These are phyloP conservation scores for Serendipita indica DNA, from an alignment of 768 basidiomycete genomes.

Conservation along the genomic window DNA sequence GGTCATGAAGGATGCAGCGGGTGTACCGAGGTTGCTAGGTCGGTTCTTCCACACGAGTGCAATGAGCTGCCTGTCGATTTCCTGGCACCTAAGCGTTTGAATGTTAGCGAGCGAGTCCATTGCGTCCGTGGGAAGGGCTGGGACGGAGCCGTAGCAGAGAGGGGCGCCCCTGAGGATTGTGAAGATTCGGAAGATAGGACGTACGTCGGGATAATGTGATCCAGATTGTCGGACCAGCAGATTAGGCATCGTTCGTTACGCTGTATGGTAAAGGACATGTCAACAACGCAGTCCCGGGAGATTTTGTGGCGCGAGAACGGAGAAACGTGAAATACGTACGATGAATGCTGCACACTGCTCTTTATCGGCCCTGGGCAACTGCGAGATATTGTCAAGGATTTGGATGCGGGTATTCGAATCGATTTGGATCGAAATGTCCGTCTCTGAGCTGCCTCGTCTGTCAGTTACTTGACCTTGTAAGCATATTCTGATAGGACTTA, in stretches of 20 bases:
- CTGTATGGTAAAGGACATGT: too few species aligned
- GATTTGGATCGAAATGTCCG: too few species aligned
- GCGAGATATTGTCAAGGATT: conserved; percentile 61
- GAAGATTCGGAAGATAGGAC: background rate
- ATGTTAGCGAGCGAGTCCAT: background rate
- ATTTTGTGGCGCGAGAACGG: background rate
- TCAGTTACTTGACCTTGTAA: too few species aligned
- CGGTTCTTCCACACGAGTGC: background rate
- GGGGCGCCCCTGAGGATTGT: background rate
- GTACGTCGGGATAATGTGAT: conserved; percentile 19
- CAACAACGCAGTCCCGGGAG: too few species aligned
- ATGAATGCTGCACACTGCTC: conserved; percentile 89
- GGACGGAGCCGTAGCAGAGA: background rate
- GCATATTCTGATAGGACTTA: too few species aligned
- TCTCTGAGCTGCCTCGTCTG: conserved; percentile 29
- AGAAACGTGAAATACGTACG: conserved; percentile 27
- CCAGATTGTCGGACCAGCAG: conserved; percentile 71
- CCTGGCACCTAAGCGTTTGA: background rate
- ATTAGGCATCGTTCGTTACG: conserved; percentile 73
- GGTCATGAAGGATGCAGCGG: background rate
- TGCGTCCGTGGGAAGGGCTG: background rate
- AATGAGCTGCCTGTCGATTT: background rate
- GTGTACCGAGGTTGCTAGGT: conserved; percentile 5
- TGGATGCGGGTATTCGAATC: conserved; percentile 75
- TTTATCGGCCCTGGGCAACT: conserved; percentile 67